Conservation (phyloP, 1,284 basidiomycete species). For the Heterobasidion parviporum region DNA sequence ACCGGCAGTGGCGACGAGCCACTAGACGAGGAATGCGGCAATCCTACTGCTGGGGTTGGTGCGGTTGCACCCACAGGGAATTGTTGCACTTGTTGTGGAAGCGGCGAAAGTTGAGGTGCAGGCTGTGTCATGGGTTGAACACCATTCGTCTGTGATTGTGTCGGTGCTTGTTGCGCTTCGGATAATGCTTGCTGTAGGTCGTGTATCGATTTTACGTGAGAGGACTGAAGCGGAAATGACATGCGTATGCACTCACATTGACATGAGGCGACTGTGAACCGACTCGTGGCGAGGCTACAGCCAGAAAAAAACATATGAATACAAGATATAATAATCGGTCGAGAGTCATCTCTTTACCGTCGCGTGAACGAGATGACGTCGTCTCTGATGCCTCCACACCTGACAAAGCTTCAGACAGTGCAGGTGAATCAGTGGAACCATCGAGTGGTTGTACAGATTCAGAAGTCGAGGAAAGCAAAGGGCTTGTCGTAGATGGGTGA, state of each 20-base stretch:
- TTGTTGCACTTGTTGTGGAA: conserved; percentile 55
- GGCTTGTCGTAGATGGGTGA: conserved; percentile 71
- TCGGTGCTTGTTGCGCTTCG: conserved; percentile 19
- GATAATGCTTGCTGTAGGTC: conserved; percentile 3
- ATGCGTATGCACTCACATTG: conserved; percentile 4
- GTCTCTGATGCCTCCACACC: conserved; percentile 42
- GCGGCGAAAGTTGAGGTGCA: conserved; percentile 37
- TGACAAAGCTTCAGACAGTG: conserved; percentile 58
- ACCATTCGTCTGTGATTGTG: conserved; percentile 15
- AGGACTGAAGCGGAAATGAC: neutral
- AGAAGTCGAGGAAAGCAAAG: conserved; percentile 70
- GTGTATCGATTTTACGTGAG: neutral
- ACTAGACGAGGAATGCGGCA: conserved; percentile 8
- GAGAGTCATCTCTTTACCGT: conserved; percentile 4
- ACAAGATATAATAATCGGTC: neutral
- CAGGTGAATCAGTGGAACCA: conserved; percentile 55
- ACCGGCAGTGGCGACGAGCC: conserved; percentile 20
- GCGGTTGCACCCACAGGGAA: conserved; percentile 5
- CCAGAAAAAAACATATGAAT: conserved; percentile 1
- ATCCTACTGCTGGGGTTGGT: conserved; percentile 15
- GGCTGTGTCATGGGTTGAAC: conserved; percentile 12
- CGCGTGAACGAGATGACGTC: conserved; percentile 43
- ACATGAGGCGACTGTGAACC: conserved; percentile 10
- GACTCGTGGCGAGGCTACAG: conserved; percentile 6
- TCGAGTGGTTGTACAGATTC: conserved; percentile 57